Base-by-base conservation (phyloP, 768 basidiomycete species). In the Collybia mongolica region DNA sequence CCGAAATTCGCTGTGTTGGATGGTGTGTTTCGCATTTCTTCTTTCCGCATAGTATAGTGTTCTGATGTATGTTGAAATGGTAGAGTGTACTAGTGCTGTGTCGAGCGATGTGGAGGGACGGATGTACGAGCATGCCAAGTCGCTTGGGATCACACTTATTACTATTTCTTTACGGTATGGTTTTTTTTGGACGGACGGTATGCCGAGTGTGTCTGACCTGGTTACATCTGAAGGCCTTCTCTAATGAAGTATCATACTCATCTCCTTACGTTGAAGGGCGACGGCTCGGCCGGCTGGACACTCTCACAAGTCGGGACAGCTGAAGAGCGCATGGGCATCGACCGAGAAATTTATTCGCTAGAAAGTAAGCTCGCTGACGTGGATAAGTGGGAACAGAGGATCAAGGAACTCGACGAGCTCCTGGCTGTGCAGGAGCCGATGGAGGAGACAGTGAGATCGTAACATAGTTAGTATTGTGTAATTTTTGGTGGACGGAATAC, bases 61-160 rank as follows among this genome's bases (percentile, higher is more conserved):
- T 37, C 35, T 41, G 39, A 18, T 19, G 42, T 5, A 11, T 5
- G 41, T 23, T 9, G 23, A 22, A 39, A 41, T 46, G 49, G 41
- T 61, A 89, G 94, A 98, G 62, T 97, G 93, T 66, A 98, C 95
- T 5, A 92, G 89, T 48, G 96, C 95, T 0, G 93, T 98, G 8
- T 95, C 93, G 11, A 91, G 90, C 54, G 96, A 98, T 63, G 94
- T 98, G 18, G 95, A 98, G 65, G 94, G 94, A 0, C 75, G 83
- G 55, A 94, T 98, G 91, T 98, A 98, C 71, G 90, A 95, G 64
- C 84, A 91, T 55, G 87, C 90, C 23, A 97, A 97, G 67, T 77
- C 83, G 26, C 73, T 91, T 11, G 93, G 88, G 1, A 93, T 97
- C 61, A 95, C 95, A 0, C 77, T 98, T 41, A 88, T 98, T 50